Conservation (phyloP, 257 asterid species). For the Anisodus tanguticus region DNA sequence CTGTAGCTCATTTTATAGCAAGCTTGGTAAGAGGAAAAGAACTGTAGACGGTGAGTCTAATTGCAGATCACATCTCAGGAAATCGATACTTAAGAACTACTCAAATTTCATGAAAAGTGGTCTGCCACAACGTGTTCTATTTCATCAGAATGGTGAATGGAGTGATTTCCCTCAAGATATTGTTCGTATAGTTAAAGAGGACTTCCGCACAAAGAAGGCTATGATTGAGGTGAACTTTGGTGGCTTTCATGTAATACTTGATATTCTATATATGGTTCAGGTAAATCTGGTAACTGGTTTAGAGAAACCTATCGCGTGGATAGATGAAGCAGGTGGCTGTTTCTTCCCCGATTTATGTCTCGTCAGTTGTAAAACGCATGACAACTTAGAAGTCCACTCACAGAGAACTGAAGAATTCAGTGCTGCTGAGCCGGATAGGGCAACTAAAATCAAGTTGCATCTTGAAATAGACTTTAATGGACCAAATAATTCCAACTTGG, state of each 20-base stretch:
- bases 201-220: constrained; percentile 58
- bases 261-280: constrained; percentile 71
- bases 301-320: constrained; percentile 78
- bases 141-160: constrained; percentile 70
- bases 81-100: constrained; percentile 50
- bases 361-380: constrained; percentile 40
- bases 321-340: constrained; percentile 75
- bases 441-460: constrained; percentile 62
- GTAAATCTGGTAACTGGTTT: constrained; percentile 67
- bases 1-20: constrained; percentile 40
- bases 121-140: constrained; percentile 67
- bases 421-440: constrained; percentile 40
- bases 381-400: constrained; percentile 20
- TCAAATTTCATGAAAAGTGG: constrained; percentile 67
- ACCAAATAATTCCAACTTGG: constrained; percentile 45
- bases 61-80: constrained; percentile 42
- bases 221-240: constrained; percentile 61
- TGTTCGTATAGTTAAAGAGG: constrained; percentile 56
- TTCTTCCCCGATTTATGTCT: constrained; percentile 70
- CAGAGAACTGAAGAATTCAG: constrained; percentile 39
- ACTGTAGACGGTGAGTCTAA: constrained; percentile 34
- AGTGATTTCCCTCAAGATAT: constrained; percentile 69
- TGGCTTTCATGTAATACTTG: constrained; percentile 54
- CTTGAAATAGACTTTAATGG: constrained; percentile 73
- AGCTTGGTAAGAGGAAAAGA: constrained; percentile 58